Evolutionary conservation across 306 rosid species (phyloP), one percentile per base, ranked within the genome.

Genomic region (Neltuma alba): DNA sequence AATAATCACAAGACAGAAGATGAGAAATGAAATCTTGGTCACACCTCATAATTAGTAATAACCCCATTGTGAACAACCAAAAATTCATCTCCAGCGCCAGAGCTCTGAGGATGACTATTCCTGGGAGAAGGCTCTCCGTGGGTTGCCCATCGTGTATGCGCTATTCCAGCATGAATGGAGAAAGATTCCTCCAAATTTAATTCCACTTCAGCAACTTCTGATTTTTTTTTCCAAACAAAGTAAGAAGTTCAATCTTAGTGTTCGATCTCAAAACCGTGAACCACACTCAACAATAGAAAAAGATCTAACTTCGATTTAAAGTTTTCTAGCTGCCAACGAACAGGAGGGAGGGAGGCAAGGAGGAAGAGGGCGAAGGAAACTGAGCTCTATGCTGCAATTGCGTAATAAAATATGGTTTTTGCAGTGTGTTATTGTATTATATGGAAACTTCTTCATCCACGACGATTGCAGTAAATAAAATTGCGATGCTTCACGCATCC

Each of bases 111-210:
- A 84, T 95, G 99, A 82, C 98, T 93, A 58, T 95, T 95, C 81
- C 98, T 84, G 0, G 89, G 88, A 74, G 99, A 92, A 76, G 99
- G 99, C 75, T 93, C 99, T 45, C 98, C 99, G 42, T 95, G 98
- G 76, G 99, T 95, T 2, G 99, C 99, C 99, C 99, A 95, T 6
- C 98, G 94, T 47, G 99, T 95, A 75, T 95, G 99, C 5, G 99
- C 99, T 41, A 95, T 93, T 70, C 96, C 99, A 31, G 98, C 92
- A 27, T 95, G 99, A 61, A 81, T 75, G 21, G 86, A 67, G 67
- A 91, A 95, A 13, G 76, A 62, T 75, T 91, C 91, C 83, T 91
- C 92, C 88, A 95, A 89, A 79, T 91, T 88, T 70, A 95, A 76
- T 76, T 90, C 86, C 6, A 61, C 87, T 41, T 86, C 88, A 55